A percentile compares a stretch with the other conserved stretches of the same genome.
Evolutionary conservation across 352 stramenopile genomes (phyloP).

Genomic region (Peronosclerospora sorghi): DNA sequence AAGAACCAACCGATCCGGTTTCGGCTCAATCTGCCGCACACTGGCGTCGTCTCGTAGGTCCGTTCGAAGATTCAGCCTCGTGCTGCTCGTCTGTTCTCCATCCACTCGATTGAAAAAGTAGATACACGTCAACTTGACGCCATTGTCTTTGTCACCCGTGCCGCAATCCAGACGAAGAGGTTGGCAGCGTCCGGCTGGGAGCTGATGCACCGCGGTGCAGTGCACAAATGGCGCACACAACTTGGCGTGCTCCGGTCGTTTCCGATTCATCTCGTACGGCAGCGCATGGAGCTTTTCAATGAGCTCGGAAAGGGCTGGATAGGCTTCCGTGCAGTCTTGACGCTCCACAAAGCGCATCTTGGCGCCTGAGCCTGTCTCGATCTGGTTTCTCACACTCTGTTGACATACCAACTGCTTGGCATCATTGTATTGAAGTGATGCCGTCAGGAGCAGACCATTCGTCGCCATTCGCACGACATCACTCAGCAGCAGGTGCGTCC

Average conservation of each 20-base stretch:
- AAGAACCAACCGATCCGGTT: constrained; percentile 46
- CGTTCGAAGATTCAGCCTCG: constrained; percentile 27
- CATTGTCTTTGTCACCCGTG: constrained; percentile 56
- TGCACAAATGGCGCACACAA: constrained; percentile 65
- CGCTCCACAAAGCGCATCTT: constrained; percentile 56
- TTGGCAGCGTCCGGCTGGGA: constrained; percentile 34
- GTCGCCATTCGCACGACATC: constrained; percentile 59
- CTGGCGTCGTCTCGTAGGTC: constrained; percentile 15
- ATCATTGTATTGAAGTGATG: constrained; percentile 18
- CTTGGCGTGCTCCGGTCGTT: constrained; percentile 24
- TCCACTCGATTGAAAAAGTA: constrained; percentile 46
- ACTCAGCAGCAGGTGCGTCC: constrained; percentile 42
- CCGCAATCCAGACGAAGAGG: constrained; percentile 58
- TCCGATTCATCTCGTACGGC: constrained; percentile 77
- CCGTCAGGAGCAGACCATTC: constrained; percentile 39
- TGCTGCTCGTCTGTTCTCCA: constrained; percentile 1
- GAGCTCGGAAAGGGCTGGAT: constrained; percentile 60
- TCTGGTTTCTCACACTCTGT: constrained; percentile 2
- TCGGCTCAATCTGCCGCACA: constrained; percentile 22
- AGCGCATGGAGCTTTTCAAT: constrained; percentile 65
- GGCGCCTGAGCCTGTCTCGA: constrained; percentile 5
- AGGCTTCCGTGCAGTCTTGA: constrained; percentile 40
- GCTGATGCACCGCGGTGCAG: constrained; percentile 40
- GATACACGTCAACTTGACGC: constrained; percentile 64
- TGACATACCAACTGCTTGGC: constrained; percentile 10